phyloP scores from a whole-genome alignment of 2,329 filamentous ascomycete genomes.

The Aspergillus phoenicis region DNA sequence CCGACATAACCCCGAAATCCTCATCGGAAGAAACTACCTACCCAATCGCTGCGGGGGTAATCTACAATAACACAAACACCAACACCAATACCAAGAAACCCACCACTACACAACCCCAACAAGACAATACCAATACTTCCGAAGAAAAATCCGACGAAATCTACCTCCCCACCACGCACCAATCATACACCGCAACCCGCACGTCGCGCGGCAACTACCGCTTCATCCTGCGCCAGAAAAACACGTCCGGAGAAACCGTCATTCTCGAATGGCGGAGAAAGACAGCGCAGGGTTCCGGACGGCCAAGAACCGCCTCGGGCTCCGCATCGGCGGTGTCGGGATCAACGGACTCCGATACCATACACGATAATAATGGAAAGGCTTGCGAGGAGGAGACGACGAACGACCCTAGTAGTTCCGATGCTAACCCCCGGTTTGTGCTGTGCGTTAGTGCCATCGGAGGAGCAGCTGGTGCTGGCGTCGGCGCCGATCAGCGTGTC shows the following conservation, averaged over 20 bases:
- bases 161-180: not conserved
- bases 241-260: not conserved
- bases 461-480: not conserved
- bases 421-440: conserved; percentile 13
- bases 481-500: not conserved
- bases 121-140: no score
- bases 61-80: conserved; percentile 3
- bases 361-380: not conserved
- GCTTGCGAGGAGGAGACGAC: not conserved
- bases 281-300: not conserved
- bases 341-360: not conserved
- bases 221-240: not conserved
- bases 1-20: conserved; percentile 6
- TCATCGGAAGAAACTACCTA: no score
- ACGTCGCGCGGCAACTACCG: not conserved
- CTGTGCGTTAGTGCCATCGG: conserved; percentile 10
- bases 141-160: not conserved
- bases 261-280: not conserved
- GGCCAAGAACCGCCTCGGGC: not conserved
- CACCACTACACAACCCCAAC: no score
- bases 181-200: not conserved
- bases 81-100: not conserved
- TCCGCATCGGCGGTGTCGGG: conserved; percentile 1
- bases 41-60: conserved; percentile 2
- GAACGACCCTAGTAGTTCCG: not conserved